Conservation (phyloP, 306 rosid species). For the Quillaja saponaria region DNA sequence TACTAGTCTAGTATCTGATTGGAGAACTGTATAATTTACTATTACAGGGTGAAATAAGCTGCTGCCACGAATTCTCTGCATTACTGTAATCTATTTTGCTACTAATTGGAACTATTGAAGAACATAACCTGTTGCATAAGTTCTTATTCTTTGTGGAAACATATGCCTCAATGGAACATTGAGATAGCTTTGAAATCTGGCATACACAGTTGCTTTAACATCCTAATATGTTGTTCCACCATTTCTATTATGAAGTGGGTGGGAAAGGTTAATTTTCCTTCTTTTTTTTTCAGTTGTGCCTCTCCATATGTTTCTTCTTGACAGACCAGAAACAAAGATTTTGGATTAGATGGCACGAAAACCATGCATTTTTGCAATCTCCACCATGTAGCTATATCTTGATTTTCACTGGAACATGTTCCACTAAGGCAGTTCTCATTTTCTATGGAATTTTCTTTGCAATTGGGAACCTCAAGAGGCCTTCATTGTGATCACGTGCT, state of each 20-base stretch:
- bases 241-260: too few species aligned
- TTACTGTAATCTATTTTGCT: background rate
- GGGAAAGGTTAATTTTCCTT: conserved; percentile 46
- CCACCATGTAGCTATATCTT: background rate
- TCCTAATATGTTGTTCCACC: conserved; percentile 21
- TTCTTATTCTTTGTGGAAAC: background rate
- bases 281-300: conserved; percentile 42
- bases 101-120: conserved; percentile 19
- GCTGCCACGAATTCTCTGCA: background rate
- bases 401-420: conserved; percentile 28
- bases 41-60: background rate
- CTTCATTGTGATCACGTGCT: conserved; percentile 32
- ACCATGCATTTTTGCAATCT: background rate
- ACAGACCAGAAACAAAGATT: too few species aligned
- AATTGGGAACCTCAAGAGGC: background rate
- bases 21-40: background rate
- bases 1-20: conserved; percentile 4
- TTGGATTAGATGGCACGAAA: conserved; percentile 11
- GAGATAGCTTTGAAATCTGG: background rate
- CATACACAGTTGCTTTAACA: conserved; percentile 9
- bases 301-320: conserved; percentile 57
- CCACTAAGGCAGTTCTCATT: conserved; percentile 6
- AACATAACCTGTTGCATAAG: background rate
- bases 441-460: conserved; percentile 5
- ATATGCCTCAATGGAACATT: background rate